Evolutionary conservation across 2,329 filamentous ascomycete genomes (phyloP).

Genomic region (Pyrenophora seminiperda): DNA sequence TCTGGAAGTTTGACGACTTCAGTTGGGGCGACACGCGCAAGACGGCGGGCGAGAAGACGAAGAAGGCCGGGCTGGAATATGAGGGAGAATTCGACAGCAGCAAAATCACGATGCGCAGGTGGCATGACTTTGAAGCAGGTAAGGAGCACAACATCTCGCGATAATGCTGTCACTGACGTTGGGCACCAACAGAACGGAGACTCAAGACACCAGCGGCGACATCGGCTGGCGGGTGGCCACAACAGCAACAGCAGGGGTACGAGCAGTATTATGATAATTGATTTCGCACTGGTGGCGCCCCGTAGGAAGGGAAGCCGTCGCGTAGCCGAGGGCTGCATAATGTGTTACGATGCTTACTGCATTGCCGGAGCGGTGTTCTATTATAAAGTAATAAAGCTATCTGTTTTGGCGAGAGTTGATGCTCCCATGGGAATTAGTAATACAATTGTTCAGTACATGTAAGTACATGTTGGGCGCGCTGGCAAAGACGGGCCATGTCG

Average conservation of each 20-base stretch:
- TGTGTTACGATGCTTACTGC: conserved; percentile 34
- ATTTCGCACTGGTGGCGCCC: conserved; percentile 38
- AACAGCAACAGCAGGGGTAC: conserved; percentile 46
- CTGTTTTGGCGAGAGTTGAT: conserved; percentile 10
- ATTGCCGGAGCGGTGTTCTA: conserved; percentile 31
- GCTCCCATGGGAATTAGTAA: conserved; percentile 16
- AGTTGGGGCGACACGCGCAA: conserved; percentile 98
- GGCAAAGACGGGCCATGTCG: conserved; percentile 1
- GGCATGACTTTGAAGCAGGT: conserved; percentile 88
- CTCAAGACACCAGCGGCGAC: conserved; percentile 47
- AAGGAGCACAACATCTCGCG: conserved; percentile 34
- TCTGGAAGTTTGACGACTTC: conserved; percentile 99
- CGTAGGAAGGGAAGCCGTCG: conserved; percentile 29
- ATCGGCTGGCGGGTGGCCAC: conserved; percentile 42
- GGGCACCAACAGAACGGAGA: conserved; percentile 48
- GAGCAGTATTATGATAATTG: conserved; percentile 49
- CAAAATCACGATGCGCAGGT: conserved; percentile 99
- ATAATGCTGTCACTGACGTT: conserved; percentile 35
- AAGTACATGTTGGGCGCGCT: not conserved
- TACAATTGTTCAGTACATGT: conserved; percentile 9
- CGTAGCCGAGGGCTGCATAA: conserved; percentile 29
- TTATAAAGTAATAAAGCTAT: conserved; percentile 8
- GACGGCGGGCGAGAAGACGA: conserved; percentile 86
- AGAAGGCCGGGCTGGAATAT: conserved; percentile 83
- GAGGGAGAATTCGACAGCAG: conserved; percentile 98